Percentiles rank a stretch among this genome's conserved stretches.
Evolutionary conservation across 495 filamentous ascomycete genomes (phyloP).

Genomic region (Xylaria nigripes): DNA sequence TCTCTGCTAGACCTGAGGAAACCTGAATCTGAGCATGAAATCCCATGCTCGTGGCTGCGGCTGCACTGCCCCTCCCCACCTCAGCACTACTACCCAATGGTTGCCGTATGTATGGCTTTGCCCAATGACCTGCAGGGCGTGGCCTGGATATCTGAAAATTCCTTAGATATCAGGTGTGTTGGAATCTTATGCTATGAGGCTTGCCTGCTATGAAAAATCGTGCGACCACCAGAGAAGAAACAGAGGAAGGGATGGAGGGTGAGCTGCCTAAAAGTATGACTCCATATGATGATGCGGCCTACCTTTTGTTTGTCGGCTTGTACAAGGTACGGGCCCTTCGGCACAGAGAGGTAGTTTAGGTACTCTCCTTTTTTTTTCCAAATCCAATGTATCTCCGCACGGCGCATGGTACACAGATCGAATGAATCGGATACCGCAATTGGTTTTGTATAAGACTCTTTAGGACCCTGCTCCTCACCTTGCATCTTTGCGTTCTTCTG

Average conservation of each 20-base stretch:
- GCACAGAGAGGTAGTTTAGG: conserved; percentile 10
- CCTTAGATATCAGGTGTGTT: conserved; percentile 15
- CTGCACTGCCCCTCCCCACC: conserved; percentile 7
- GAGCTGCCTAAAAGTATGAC: conserved; percentile 27
- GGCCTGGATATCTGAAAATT: conserved; percentile 3
- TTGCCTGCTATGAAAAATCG: conserved; percentile 22
- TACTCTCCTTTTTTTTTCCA: conserved; percentile 14
- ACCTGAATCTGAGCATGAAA: conserved; percentile 1
- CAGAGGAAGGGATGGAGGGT: background rate
- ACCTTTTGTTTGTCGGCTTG: conserved; percentile 13
- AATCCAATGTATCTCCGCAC: conserved; percentile 7
- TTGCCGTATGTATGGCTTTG: conserved; percentile 1
- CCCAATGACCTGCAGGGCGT: conserved; percentile 11
- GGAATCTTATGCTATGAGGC: conserved; percentile 19
- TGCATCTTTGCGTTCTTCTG: background rate
- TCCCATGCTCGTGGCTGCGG: conserved; percentile 3
- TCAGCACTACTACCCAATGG: conserved; percentile 4
- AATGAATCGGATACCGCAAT: background rate
- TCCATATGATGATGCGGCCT: conserved; percentile 24
- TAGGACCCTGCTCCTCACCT: background rate
- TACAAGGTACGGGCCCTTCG: conserved; percentile 19
- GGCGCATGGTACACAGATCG: background rate
- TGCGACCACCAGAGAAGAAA: conserved; percentile 1
- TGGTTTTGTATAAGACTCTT: conserved; percentile 8
- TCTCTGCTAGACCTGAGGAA: background rate